phyloP scores from a whole-genome alignment of 2,329 filamentous ascomycete species.

The Aspergillus transmontanensis region DNA sequence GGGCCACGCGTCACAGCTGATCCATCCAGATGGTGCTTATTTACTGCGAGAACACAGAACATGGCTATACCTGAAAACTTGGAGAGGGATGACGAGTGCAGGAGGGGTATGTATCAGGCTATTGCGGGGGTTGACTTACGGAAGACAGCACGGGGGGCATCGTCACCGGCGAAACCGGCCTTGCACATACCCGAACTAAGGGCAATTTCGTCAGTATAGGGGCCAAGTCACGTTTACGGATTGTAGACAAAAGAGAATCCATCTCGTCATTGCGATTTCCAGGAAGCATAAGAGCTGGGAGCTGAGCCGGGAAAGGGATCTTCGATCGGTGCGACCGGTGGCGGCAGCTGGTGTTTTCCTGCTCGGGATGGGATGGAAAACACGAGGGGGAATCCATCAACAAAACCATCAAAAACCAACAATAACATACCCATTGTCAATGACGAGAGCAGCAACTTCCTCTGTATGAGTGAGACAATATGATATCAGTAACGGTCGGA shows the following conservation, averaged over 20 bases:
- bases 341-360: constrained; percentile 12
- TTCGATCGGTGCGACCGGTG: constrained; percentile 13
- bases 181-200: constrained; percentile 99
- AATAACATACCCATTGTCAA: constrained; percentile 99
- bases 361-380: constrained; percentile 10
- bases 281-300: background rate
- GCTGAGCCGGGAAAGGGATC: background rate
- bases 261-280: background rate
- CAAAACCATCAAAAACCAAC: constrained; percentile 17
- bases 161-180: constrained; percentile 99
- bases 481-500: constrained; percentile 38
- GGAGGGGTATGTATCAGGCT: constrained; percentile 16
- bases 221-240: background rate
- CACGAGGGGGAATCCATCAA: background rate
- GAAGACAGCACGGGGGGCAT: constrained; percentile 99
- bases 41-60: background rate
- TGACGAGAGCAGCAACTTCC: constrained; percentile 99
- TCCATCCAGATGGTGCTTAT: background rate
- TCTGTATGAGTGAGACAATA: constrained; percentile 62
- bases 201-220: constrained; percentile 18
- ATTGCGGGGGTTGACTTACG: constrained; percentile 70
- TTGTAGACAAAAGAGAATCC: background rate
- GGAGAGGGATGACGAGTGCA: constrained; percentile 5
- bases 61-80: background rate
- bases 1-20: background rate